Conservation (phyloP, 495 filamentous ascomycete genomes). For the Aspergillus funiculosus region DNA sequence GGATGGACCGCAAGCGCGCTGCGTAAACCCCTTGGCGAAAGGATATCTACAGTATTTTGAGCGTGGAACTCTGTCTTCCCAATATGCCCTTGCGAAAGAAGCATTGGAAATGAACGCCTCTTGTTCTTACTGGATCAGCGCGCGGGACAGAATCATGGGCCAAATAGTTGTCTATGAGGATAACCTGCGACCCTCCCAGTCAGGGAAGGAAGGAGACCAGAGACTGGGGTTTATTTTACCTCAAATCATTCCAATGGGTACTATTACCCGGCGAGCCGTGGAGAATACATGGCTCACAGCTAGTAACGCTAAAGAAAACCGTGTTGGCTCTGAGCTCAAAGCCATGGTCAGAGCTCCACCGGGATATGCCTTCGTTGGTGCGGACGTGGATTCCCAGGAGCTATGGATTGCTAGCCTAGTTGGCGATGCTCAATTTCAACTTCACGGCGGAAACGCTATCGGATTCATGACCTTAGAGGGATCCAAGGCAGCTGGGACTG, state of each 20-base stretch:
- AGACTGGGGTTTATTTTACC: conserved; percentile 85
- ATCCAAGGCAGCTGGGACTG: conserved; percentile 86
- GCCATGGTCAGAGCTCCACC: conserved; percentile 91
- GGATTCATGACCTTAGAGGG: conserved; percentile 99
- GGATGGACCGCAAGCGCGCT: conserved; percentile 80
- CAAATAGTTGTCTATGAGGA: conserved; percentile 89
- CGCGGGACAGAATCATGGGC: conserved; percentile 81
- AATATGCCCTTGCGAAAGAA: conserved; percentile 84
- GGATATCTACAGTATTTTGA: conserved; percentile 88
- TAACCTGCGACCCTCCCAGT: conserved; percentile 38
- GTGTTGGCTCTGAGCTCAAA: conserved; percentile 95
- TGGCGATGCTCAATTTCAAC: conserved; percentile 85
- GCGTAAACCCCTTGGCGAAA: conserved; percentile 82
- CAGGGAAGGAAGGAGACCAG: conserved; percentile 13
- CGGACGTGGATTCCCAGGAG: conserved; percentile 98
- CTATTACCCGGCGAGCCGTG: conserved; percentile 90
- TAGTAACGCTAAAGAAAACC: conserved; percentile 90
- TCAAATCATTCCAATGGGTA: conserved; percentile 99
- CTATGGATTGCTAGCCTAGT: conserved; percentile 97
- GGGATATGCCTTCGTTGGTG: conserved; percentile 90
- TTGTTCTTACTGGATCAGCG: conserved; percentile 98
- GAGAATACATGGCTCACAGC: conserved; percentile 99
- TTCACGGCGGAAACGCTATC: conserved; percentile 93
- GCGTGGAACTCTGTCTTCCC: conserved; percentile 75
- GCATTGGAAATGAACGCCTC: conserved; percentile 97